phyloP scores from a whole-genome alignment of 345 rosid genomes.

The Salix viminalis region DNA sequence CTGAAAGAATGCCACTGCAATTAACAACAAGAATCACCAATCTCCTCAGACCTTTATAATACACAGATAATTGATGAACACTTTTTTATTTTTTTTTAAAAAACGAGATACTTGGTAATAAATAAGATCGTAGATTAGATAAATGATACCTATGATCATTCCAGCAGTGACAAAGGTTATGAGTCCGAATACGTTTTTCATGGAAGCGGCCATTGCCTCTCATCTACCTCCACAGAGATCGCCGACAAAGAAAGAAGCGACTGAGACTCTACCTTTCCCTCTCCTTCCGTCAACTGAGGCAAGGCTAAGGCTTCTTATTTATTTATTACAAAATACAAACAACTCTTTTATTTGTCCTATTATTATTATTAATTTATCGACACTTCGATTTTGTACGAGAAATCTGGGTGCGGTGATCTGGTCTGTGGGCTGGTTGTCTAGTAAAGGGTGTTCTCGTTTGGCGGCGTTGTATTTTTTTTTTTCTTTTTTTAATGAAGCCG shows the following conservation, averaged over 20 bases:
- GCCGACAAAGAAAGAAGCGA: neutral
- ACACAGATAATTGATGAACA: neutral
- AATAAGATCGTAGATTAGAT: neutral
- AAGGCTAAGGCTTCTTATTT: no score
- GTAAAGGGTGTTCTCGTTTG: no score
- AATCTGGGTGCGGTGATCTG: neutral
- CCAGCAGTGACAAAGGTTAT: slow-evolving; percentile 83
- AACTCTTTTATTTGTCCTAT: no score
- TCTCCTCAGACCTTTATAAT: neutral
- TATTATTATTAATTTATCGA: no score
- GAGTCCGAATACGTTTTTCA: slow-evolving; percentile 74
- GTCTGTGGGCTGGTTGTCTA: neutral
- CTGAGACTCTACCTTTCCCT: neutral
- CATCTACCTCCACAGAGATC: neutral
- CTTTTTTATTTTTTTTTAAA: neutral
- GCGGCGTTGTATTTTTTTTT: no score
- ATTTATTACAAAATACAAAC: no score
- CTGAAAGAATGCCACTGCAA: slow-evolving; percentile 83
- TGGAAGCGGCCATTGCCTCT: slow-evolving; percentile 54
- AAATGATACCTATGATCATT: slow-evolving; percentile 70
- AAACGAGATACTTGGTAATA: neutral
- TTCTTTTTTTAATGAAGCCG: no score
- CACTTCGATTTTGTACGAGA: neutral
- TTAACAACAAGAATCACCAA: slow-evolving; percentile 4
- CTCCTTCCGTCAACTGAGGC: neutral